Conservation (phyloP, 305 asterid species). For the Rubia balearica region DNA sequence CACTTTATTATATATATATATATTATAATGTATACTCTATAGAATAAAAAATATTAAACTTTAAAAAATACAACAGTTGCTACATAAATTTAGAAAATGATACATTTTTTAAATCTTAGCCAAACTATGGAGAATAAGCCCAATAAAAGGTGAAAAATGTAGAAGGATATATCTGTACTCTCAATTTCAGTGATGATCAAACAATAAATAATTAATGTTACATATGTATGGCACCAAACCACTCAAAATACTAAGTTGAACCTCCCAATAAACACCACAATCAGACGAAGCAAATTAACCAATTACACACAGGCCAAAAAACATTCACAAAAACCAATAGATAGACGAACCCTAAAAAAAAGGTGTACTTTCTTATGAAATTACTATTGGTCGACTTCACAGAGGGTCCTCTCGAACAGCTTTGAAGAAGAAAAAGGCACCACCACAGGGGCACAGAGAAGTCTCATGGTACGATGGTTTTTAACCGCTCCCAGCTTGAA, state of each 20-base stretch:
- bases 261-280: background rate
- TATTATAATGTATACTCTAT: too few species aligned
- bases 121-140: too few species aligned
- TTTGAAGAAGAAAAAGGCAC: constrained; percentile 35
- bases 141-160: too few species aligned
- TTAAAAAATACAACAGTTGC: too few species aligned
- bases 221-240: background rate
- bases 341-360: background rate
- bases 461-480: constrained; percentile 45
- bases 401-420: constrained; percentile 37
- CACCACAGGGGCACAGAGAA: constrained; percentile 38
- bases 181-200: background rate
- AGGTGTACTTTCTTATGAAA: too few species aligned
- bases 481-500: constrained; percentile 64
- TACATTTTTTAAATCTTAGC: too few species aligned
- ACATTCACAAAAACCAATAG: background rate
- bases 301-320: background rate
- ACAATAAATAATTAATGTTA: background rate
- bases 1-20: too few species aligned
- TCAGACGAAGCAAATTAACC: background rate
- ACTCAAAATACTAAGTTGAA: background rate
- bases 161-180: too few species aligned
- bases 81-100: too few species aligned
- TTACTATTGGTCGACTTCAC: constrained; percentile 44
- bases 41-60: too few species aligned